Percentiles rank a stretch among this genome's conserved stretches.
Evolutionary conservation across 352 stramenopile genomes (phyloP).

Genomic region (Albugo candida): DNA sequence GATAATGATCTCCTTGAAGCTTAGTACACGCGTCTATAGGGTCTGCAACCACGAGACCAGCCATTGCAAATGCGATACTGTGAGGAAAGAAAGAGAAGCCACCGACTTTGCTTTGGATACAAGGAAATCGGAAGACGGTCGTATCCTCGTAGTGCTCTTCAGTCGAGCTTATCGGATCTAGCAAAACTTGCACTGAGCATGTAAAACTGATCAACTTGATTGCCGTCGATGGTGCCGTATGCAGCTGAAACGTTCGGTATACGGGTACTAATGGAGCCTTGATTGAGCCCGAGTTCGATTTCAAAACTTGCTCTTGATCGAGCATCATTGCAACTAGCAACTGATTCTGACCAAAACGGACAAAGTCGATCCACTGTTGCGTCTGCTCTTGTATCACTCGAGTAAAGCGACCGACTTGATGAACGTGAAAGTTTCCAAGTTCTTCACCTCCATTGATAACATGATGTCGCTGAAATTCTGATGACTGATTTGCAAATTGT

Average conservation of each 20-base stretch:
- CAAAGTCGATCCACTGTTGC: slow-evolving; percentile 47
- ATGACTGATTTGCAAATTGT: slow-evolving; percentile 1
- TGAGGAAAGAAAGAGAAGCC: no score
- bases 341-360: slow-evolving; percentile 20
- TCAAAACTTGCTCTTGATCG: neutral
- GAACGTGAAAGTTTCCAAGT: slow-evolving; percentile 43
- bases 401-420: slow-evolving; percentile 30
- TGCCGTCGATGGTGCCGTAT: neutral
- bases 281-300: neutral
- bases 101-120: no score
- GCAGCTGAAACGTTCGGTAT: slow-evolving; percentile 18
- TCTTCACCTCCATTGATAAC: slow-evolving; percentile 29
- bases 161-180: slow-evolving; percentile 15
- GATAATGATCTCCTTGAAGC: slow-evolving; percentile 16
- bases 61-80: slow-evolving; percentile 9
- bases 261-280: slow-evolving; percentile 11
- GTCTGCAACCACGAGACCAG: slow-evolving; percentile 21
- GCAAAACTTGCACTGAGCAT: slow-evolving; percentile 42
- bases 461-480: slow-evolving; percentile 8
- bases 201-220: slow-evolving; percentile 15
- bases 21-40: slow-evolving; percentile 31
- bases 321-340: slow-evolving; percentile 11
- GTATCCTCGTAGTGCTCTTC: no score
- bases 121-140: no score
- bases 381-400: slow-evolving; percentile 40